Percentiles rank a stretch among this genome's conserved stretches.
Evolutionary conservation across 2,329 filamentous ascomycete species (phyloP).

Genomic region (Talaromyces piceae): DNA sequence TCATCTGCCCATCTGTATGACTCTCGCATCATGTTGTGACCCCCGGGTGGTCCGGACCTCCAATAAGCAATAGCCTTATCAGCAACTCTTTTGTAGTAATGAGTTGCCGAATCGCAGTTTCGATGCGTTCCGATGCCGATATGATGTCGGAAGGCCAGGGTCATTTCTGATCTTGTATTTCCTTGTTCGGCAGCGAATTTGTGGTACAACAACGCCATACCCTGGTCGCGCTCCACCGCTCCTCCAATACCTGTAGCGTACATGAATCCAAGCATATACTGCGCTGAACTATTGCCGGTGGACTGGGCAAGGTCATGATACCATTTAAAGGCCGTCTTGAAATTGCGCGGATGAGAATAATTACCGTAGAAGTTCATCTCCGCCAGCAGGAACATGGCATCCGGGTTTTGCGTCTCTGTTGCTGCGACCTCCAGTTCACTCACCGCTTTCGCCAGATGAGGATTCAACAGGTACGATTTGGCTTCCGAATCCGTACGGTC

Average conservation of each 20-base stretch:
- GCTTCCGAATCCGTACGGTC: conserved; percentile 30
- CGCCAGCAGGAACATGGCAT: conserved; percentile 81
- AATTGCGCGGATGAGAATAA: conserved; percentile 76
- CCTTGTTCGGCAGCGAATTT: conserved; percentile 83
- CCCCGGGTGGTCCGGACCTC: conserved; percentile 82
- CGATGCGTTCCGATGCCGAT: conserved; percentile 77
- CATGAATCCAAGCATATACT: conserved; percentile 93
- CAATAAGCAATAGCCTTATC: conserved; percentile 88
- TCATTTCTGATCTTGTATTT: conserved; percentile 85
- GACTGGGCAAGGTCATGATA: conserved; percentile 70
- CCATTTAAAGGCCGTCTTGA: conserved; percentile 68
- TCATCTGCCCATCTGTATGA: conserved; percentile 85
- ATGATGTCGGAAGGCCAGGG: conserved; percentile 77
- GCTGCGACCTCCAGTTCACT: conserved; percentile 53
- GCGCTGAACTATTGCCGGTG: conserved; percentile 82
- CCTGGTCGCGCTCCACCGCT: conserved; percentile 76
- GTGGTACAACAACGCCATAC: conserved; percentile 86
- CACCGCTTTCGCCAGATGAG: conserved; percentile 50
- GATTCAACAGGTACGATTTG: conserved; percentile 26
- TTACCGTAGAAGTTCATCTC: conserved; percentile 98
- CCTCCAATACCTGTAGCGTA: conserved; percentile 87
- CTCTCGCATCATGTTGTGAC: conserved; percentile 67
- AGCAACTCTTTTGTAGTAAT: conserved; percentile 87
- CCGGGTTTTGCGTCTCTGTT: conserved; percentile 49
- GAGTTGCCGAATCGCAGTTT: conserved; percentile 75